These are phyloP conservation scores for Blumeriella jaapii DNA, from an alignment of 2,329 filamentous ascomycete genomes.

Conservation along the genomic window DNA sequence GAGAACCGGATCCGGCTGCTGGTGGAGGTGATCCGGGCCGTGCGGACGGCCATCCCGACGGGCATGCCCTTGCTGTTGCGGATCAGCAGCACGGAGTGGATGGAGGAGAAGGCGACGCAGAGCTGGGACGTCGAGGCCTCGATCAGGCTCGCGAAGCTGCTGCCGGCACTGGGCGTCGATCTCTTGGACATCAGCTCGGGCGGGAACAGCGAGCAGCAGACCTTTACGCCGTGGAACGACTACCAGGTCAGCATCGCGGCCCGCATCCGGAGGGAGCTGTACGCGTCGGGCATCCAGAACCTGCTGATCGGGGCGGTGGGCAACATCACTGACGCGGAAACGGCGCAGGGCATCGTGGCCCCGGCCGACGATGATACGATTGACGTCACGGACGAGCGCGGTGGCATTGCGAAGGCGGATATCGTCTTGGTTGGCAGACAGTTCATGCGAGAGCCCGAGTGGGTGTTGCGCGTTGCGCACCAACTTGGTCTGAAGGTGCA, in stretches of 20 bases:
- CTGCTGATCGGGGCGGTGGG: conserved; percentile 67
- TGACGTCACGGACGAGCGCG: conserved; percentile 8
- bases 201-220: conserved; percentile 52
- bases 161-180: conserved; percentile 67
- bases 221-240: conserved; percentile 37
- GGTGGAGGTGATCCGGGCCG: conserved; percentile 39
- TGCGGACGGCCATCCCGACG: conserved; percentile 41
- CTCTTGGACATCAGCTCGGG: conserved; percentile 72
- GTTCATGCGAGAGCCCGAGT: conserved; percentile 72
- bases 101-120: conserved; percentile 31
- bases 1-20: conserved; percentile 55
- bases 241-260: conserved; percentile 69
- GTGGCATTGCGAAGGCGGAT: conserved; percentile 38
- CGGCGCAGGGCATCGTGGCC: conserved; percentile 42
- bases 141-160: conserved; percentile 53
- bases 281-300: conserved; percentile 33
- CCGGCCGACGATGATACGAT: conserved; percentile 6
- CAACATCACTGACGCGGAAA: conserved; percentile 54
- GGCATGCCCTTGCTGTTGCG: conserved; percentile 46
- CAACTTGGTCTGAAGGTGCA: conserved; percentile 59
- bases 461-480: conserved; percentile 62
- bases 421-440: conserved; percentile 61
- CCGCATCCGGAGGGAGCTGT: conserved; percentile 55
- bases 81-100: conserved; percentile 52
- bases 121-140: conserved; percentile 23